phyloP scores from a whole-genome alignment of 23 red algal genomes.

The Gracilaria gracilis region DNA sequence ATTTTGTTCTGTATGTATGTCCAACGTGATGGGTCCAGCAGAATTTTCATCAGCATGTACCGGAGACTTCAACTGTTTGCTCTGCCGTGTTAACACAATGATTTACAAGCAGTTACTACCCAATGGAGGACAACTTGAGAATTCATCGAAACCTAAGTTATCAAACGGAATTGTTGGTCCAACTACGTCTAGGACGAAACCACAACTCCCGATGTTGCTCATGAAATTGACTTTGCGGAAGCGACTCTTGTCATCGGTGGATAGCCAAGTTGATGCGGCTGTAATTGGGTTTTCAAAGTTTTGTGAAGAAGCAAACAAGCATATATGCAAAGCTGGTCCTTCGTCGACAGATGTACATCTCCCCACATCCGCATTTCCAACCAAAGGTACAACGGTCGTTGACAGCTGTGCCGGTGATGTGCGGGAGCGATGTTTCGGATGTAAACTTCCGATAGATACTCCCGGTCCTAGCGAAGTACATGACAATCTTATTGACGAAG shows the following conservation, averaged over 20 bases:
- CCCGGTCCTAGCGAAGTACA: not conserved
- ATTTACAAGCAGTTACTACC: not conserved
- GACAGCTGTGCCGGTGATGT: not conserved
- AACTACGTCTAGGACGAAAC: not conserved
- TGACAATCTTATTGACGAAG: not conserved
- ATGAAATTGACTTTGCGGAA: slow-evolving; percentile 9
- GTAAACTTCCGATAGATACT: slow-evolving; percentile 29
- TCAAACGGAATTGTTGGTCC: not conserved
- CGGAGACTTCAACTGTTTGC: slow-evolving; percentile 31
- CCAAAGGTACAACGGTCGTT: not conserved
- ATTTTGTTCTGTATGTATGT: slow-evolving; percentile 38
- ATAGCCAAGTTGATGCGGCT: not conserved
- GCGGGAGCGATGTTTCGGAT: slow-evolving; percentile 26
- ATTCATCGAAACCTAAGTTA: not conserved
- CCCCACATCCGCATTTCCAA: slow-evolving; percentile 4
- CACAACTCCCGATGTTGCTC: slow-evolving; percentile 34
- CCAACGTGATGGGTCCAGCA: slow-evolving; percentile 36
- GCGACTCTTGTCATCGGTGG: not conserved
- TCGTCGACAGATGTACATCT: slow-evolving; percentile 8
- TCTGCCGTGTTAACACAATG: slow-evolving; percentile 6
- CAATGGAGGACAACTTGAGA: not conserved
- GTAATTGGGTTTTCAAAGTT: slow-evolving; percentile 45
- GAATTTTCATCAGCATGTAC: slow-evolving; percentile 17
- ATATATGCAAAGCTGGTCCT: slow-evolving; percentile 1
- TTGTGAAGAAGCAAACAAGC: slow-evolving; percentile 48